phyloP scores from a whole-genome alignment of 2,329 filamentous ascomycete genomes.

The Cercospora zeae-maydis region DNA sequence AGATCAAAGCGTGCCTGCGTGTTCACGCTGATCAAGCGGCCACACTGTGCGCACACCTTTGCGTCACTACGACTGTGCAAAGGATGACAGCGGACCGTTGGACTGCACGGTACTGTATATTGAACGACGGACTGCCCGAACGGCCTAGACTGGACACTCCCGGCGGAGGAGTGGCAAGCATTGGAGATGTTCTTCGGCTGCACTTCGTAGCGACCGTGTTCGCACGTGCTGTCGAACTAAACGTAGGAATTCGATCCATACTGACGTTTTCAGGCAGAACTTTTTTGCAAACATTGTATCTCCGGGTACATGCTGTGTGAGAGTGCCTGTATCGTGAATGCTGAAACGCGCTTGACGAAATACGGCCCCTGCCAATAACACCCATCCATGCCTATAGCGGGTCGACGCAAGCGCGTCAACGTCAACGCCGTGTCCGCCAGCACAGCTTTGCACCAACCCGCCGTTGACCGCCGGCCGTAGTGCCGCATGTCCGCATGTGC shows the following conservation, averaged over 20 bases:
- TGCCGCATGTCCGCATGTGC: background rate
- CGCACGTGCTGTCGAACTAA: constrained; percentile 2
- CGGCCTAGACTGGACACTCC: constrained; percentile 1
- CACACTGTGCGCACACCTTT: background rate
- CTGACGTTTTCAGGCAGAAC: constrained; percentile 12
- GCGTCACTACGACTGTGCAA: background rate
- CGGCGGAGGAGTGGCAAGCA: background rate
- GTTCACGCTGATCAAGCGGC: background rate
- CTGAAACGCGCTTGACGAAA: constrained; percentile 21
- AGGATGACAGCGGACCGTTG: background rate
- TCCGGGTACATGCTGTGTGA: constrained; percentile 17
- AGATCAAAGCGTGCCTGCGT: background rate
- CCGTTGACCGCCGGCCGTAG: constrained; percentile 7
- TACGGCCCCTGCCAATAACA: constrained; percentile 14
- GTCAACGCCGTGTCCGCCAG: constrained; percentile 19
- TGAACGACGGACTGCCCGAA: background rate
- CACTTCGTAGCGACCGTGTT: constrained; percentile 7
- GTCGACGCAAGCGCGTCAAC: constrained; percentile 15
- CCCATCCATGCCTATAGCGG: constrained; percentile 15
- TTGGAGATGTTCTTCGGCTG: constrained; percentile 4
- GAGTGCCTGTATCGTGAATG: constrained; percentile 19
- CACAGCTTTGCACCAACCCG: constrained; percentile 13
- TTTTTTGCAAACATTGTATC: constrained; percentile 7
- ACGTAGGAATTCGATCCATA: background rate
- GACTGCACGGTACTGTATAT: background rate